Evolutionary conservation across 1,284 basidiomycete genomes (phyloP).

Genomic region (Trichosporon sp.): DNA sequence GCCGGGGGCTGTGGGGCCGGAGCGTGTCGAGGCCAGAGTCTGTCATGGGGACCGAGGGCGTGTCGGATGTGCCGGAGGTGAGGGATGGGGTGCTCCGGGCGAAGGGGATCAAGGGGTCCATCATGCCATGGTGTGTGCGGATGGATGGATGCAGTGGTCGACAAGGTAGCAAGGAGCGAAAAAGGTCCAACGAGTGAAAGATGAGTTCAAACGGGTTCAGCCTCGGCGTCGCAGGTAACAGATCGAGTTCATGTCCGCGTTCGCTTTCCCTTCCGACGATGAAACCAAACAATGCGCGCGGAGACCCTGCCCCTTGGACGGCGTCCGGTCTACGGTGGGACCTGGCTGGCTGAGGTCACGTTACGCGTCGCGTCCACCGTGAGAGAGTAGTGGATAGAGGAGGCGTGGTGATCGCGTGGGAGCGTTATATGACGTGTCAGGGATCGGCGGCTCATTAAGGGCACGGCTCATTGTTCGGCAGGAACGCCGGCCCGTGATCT

Average conservation of each 20-base stretch:
- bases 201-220: no score
- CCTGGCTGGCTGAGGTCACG: background rate
- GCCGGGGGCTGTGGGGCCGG: constrained; percentile 9
- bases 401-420: background rate
- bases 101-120: constrained; percentile 4
- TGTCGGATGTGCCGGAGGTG: constrained; percentile 7
- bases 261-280: background rate
- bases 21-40: constrained; percentile 7
- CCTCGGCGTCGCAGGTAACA: background rate
- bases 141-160: background rate
- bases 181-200: no score
- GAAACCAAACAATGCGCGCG: constrained; percentile 1
- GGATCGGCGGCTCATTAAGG: background rate
- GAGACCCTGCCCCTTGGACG: background rate
- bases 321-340: no score
- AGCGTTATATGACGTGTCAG: background rate
- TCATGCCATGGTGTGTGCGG: background rate
- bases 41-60: constrained; percentile 12
- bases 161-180: background rate
- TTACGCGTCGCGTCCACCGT: constrained; percentile 2
- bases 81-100: constrained; percentile 9
- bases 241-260: background rate
- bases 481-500: background rate
- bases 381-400: constrained; percentile 2
- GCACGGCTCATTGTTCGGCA: background rate